phyloP scores from a whole-genome alignment of 2,329 filamentous ascomycete species.

The Pezicula rhizophila region DNA sequence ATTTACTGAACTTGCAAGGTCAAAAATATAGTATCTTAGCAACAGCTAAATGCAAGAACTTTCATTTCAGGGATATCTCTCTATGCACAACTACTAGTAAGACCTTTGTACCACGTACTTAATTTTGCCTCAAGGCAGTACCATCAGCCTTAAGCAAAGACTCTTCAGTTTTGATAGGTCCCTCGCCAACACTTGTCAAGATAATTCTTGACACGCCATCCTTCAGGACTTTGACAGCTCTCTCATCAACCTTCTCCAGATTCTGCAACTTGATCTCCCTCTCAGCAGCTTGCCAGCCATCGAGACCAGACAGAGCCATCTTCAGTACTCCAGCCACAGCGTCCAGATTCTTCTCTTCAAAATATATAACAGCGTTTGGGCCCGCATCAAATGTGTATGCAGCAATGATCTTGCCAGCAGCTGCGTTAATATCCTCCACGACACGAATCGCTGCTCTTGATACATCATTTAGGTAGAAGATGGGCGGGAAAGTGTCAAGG shows the following conservation, averaged over 20 bases:
- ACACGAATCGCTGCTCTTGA: slow-evolving; percentile 80
- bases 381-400: slow-evolving; percentile 98
- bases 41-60: too few species aligned
- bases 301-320: slow-evolving; percentile 53
- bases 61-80: slow-evolving; percentile 5
- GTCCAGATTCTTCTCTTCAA: slow-evolving; percentile 70
- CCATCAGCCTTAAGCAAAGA: slow-evolving; percentile 67
- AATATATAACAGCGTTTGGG: slow-evolving; percentile 96
- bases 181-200: slow-evolving; percentile 84
- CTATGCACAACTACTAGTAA: neutral
- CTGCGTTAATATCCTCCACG: slow-evolving; percentile 81
- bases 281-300: slow-evolving; percentile 63
- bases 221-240: slow-evolving; percentile 60
- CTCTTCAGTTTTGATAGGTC: slow-evolving; percentile 73
- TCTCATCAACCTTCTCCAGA: slow-evolving; percentile 55
- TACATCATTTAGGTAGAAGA: slow-evolving; percentile 97
- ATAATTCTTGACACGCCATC: slow-evolving; percentile 85
- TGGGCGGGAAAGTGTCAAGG: slow-evolving; percentile 91
- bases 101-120: neutral
- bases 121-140: slow-evolving; percentile 20
- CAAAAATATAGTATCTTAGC: too few species aligned
- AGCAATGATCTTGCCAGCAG: slow-evolving; percentile 71
- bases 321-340: slow-evolving; percentile 75
- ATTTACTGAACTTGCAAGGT: too few species aligned
- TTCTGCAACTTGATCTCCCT: slow-evolving; percentile 45